Evolutionary conservation across 2,329 filamentous ascomycete species (phyloP).

Genomic region (Fusarium heterosporum): DNA sequence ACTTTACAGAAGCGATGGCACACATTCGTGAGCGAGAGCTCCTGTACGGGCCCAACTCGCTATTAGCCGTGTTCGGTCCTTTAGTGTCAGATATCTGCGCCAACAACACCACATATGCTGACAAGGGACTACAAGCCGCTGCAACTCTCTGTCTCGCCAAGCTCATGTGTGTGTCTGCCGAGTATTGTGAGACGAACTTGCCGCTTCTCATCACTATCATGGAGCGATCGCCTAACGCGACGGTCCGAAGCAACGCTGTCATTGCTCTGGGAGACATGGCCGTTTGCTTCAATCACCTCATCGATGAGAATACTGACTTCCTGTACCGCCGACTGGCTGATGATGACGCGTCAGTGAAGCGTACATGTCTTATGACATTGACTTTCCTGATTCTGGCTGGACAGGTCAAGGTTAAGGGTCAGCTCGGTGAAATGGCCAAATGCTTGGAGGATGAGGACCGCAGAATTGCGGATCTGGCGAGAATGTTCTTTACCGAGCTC

Average conservation of each 20-base stretch:
- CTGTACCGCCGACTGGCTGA: slow-evolving; percentile 94
- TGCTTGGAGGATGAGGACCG: slow-evolving; percentile 97
- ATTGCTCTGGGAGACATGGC: slow-evolving; percentile 99
- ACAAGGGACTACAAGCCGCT: slow-evolving; percentile 90
- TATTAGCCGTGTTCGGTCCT: slow-evolving; percentile 91
- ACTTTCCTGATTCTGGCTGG: slow-evolving; percentile 97
- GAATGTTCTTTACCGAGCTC: slow-evolving; percentile 99
- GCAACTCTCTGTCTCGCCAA: slow-evolving; percentile 96
- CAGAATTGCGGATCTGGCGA: slow-evolving; percentile 89
- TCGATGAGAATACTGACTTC: slow-evolving; percentile 99
- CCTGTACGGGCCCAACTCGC: slow-evolving; percentile 82
- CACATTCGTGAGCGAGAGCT: slow-evolving; percentile 87
- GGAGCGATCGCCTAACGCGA: slow-evolving; percentile 91
- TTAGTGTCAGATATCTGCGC: slow-evolving; percentile 93
- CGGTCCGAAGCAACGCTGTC: slow-evolving; percentile 94
- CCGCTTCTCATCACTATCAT: slow-evolving; percentile 97
- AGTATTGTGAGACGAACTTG: slow-evolving; percentile 95
- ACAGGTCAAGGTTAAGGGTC: slow-evolving; percentile 99
- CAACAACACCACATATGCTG: slow-evolving; percentile 91
- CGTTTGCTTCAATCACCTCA: slow-evolving; percentile 98
- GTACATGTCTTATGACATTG: slow-evolving; percentile 97
- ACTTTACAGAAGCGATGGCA: slow-evolving; percentile 87
- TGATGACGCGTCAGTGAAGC: slow-evolving; percentile 87
- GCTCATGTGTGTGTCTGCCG: slow-evolving; percentile 96
- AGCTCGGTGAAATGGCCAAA: slow-evolving; percentile 98